These are phyloP conservation scores for Pseudocercospora vitis DNA, from an alignment of 2,329 filamentous ascomycete genomes.

Conservation along the genomic window DNA sequence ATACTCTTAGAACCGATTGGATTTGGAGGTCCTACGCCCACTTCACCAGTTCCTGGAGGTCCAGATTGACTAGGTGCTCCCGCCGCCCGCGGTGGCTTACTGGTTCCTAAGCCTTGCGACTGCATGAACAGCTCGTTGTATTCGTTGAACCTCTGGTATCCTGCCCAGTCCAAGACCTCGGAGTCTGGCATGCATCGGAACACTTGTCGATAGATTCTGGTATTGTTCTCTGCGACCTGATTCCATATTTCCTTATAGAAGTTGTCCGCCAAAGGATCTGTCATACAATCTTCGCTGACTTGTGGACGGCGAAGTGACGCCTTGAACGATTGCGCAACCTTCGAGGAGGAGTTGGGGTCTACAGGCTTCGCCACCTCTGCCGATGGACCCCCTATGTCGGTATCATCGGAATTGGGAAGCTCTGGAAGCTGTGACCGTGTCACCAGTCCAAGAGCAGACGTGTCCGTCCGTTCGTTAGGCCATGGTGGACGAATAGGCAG, in stretches of 20 bases:
- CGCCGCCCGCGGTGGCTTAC: constrained; percentile 50
- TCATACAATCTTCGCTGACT: constrained; percentile 90
- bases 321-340: constrained; percentile 50
- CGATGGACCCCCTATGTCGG: constrained; percentile 77
- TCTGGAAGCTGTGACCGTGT: constrained; percentile 68
- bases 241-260: constrained; percentile 92
- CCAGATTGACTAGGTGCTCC: constrained; percentile 51
- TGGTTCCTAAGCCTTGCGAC: constrained; percentile 57
- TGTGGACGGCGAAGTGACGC: constrained; percentile 70
- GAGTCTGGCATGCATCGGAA: constrained; percentile 98
- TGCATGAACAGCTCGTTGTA: constrained; percentile 78
- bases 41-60: constrained; percentile 46
- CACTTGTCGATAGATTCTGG: constrained; percentile 86
- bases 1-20: constrained; percentile 20
- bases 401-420: constrained; percentile 71
- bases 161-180: constrained; percentile 87
- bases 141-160: constrained; percentile 80
- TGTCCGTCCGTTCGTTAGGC: constrained; percentile 55
- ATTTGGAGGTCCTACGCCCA: constrained; percentile 20
- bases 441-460: constrained; percentile 66
- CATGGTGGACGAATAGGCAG: constrained; percentile 36
- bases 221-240: constrained; percentile 87
- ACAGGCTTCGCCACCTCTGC: no score
- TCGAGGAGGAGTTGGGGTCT: constrained; percentile 51
- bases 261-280: constrained; percentile 74